phyloP scores from a whole-genome alignment of 139 green algal genomes.

The Volvox reticuliferus region DNA sequence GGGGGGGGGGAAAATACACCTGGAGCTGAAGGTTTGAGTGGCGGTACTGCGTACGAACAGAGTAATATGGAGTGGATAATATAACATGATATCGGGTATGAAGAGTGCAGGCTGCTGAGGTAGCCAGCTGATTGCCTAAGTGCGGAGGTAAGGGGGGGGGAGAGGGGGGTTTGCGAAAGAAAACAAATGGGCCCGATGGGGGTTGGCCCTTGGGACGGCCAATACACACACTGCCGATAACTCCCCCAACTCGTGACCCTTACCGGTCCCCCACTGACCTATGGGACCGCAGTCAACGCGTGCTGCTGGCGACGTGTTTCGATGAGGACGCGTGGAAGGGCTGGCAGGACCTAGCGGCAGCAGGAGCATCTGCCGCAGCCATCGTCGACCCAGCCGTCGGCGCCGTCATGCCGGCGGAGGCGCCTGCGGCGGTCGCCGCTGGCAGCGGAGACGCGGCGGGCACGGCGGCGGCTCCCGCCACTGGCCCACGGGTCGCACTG shows the following conservation, averaged over 20 bases:
- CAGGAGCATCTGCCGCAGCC: not conserved
- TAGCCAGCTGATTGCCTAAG: no score
- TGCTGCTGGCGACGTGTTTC: constrained; percentile 87
- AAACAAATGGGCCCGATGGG: no score
- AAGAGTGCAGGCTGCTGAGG: no score
- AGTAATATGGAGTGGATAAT: not conserved
- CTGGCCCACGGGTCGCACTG: constrained; percentile 39
- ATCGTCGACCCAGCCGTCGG: constrained; percentile 24
- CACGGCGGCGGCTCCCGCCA: not conserved
- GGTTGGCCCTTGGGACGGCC: no score
- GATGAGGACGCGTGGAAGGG: constrained; percentile 69
- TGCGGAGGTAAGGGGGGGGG: not conserved
- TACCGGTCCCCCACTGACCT: not conserved
- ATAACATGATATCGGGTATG: not conserved
- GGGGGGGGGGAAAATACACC: not conserved
- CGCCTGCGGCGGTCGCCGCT: not conserved
- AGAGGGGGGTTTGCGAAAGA: no score
- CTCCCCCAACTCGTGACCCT: no score
- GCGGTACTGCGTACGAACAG: not conserved
- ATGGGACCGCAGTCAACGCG: constrained; percentile 51
- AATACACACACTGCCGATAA: no score
- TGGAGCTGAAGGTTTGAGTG: not conserved
- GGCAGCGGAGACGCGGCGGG: not conserved
- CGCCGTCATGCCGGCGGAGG: constrained; percentile 27
- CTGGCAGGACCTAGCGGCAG: not conserved